Percentiles rank a stretch among this genome's conserved stretches.
Evolutionary conservation across 306 rosid genomes (phyloP).

Genomic region (Lablab purpureus): DNA sequence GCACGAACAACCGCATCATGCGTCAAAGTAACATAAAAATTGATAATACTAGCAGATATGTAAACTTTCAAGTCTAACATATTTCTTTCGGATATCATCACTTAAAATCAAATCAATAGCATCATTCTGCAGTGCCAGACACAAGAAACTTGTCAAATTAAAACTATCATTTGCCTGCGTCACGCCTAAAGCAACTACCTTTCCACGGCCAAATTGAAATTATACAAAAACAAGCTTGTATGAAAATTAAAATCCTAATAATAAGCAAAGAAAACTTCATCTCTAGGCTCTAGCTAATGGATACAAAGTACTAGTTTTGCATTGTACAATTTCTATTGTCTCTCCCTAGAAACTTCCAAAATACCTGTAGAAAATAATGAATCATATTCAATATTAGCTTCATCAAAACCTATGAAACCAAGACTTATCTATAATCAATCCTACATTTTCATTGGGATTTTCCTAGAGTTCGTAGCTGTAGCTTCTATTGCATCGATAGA

Average conservation of each 20-base stretch:
- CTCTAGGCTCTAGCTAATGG: background rate
- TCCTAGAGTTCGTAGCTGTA: background rate
- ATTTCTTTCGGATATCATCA: conserved; percentile 19
- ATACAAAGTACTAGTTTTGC: background rate
- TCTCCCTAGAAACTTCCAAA: background rate
- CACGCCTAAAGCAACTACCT: background rate
- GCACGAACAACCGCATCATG: conserved; percentile 27
- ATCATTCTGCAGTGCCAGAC: conserved; percentile 1
- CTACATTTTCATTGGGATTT: conserved; percentile 9
- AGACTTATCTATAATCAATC: background rate
- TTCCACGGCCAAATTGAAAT: background rate
- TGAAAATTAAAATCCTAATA: background rate
- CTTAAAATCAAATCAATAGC: conserved; percentile 37
- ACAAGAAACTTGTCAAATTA: conserved; percentile 22
- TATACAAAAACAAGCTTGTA: background rate
- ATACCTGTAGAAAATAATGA: background rate
- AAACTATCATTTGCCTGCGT: background rate
- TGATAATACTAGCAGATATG: background rate
- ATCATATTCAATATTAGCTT: background rate
- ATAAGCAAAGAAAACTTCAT: background rate
- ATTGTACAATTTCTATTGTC: background rate
- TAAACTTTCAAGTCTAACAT: conserved; percentile 9
- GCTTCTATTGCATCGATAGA: conserved; percentile 1
- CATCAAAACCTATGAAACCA: background rate
- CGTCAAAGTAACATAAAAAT: background rate